These are phyloP conservation scores for Plasmodiophora brassicae DNA, from an alignment of 208 protist species.

Conservation along the genomic window DNA sequence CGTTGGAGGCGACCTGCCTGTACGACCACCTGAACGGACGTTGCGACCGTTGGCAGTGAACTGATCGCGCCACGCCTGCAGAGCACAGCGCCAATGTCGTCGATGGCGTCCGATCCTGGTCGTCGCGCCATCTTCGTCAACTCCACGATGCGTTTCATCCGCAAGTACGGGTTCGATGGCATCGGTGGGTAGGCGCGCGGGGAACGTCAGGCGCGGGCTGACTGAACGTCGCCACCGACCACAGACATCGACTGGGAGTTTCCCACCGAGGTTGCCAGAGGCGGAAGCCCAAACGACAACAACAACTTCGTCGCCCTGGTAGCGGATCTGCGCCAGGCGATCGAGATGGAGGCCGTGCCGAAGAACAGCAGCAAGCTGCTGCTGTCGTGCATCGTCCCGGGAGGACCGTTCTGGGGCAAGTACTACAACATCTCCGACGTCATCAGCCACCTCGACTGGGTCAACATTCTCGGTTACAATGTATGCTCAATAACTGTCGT, in stretches of 20 bases:
- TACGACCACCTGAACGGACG: not conserved
- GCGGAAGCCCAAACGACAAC: not conserved
- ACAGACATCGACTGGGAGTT: constrained; percentile 34
- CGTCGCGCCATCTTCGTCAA: not conserved
- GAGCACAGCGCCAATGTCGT: not conserved
- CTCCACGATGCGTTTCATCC: not conserved
- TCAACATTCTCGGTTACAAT: not conserved
- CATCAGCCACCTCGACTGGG: not conserved
- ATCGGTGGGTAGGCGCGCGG: not conserved
- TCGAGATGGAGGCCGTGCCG: not conserved
- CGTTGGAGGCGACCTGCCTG: constrained; percentile 1
- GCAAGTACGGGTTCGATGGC: not conserved
- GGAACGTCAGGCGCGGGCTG: too few species aligned
- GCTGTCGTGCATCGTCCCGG: constrained; percentile 1
- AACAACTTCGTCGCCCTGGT: not conserved
- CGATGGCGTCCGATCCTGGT: not conserved
- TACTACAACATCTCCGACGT: not conserved
- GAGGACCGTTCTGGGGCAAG: constrained; percentile 13
- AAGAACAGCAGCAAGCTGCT: not conserved
- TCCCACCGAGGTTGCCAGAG: not conserved
- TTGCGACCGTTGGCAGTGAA: not conserved
- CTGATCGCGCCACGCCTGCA: not conserved
- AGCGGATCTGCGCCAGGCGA: not conserved
- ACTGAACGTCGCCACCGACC: too few species aligned
- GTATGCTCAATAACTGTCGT: not conserved